These are phyloP conservation scores for Geotrichum carabidarum DNA, from an alignment of 1,139 yeast species.

Conservation along the genomic window DNA sequence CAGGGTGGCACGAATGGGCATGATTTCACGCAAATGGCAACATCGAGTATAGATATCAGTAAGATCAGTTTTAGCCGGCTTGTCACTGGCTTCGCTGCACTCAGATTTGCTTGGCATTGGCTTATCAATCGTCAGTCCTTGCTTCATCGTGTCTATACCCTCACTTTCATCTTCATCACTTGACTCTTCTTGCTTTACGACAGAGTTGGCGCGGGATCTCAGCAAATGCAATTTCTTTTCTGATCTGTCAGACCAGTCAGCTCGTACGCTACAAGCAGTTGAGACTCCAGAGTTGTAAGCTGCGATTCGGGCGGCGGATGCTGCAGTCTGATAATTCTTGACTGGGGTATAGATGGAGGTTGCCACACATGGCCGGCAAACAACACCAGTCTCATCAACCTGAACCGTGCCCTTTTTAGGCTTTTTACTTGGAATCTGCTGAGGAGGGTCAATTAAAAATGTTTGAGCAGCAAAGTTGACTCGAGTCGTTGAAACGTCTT, in stretches of 20 bases:
- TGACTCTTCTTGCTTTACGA: neutral
- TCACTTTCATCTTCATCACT: slow-evolving; percentile 22
- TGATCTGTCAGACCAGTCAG: slow-evolving; percentile 13
- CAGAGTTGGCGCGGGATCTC: neutral
- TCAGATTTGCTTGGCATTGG: slow-evolving; percentile 20
- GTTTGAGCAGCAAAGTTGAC: slow-evolving; percentile 74
- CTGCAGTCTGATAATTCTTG: slow-evolving; percentile 26
- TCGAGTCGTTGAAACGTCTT: slow-evolving; percentile 20
- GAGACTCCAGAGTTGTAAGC: slow-evolving; percentile 36
- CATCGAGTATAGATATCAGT: slow-evolving; percentile 83
- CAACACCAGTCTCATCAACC: slow-evolving; percentile 40
- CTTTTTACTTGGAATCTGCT: slow-evolving; percentile 83
- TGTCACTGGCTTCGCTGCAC: neutral
- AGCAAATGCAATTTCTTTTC: slow-evolving; percentile 8
- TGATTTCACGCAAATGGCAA: slow-evolving; percentile 84
- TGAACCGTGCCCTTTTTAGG: slow-evolving; percentile 78
- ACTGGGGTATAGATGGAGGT: slow-evolving; percentile 26
- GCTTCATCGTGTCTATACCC: neutral
- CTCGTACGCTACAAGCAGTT: slow-evolving; percentile 29
- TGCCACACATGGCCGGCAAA: slow-evolving; percentile 25
- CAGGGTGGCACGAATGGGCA: slow-evolving; percentile 87
- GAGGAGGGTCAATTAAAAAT: slow-evolving; percentile 79
- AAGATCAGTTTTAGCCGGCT: slow-evolving; percentile 38
- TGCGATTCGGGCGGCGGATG: slow-evolving; percentile 31
- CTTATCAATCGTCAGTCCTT: slow-evolving; percentile 23